Percentiles rank a stretch among this genome's conserved stretches.
These are phyloP conservation scores for Cryphonectria carpinicola DNA, from an alignment of 2,329 filamentous ascomycete genomes.

Conservation along the genomic window DNA sequence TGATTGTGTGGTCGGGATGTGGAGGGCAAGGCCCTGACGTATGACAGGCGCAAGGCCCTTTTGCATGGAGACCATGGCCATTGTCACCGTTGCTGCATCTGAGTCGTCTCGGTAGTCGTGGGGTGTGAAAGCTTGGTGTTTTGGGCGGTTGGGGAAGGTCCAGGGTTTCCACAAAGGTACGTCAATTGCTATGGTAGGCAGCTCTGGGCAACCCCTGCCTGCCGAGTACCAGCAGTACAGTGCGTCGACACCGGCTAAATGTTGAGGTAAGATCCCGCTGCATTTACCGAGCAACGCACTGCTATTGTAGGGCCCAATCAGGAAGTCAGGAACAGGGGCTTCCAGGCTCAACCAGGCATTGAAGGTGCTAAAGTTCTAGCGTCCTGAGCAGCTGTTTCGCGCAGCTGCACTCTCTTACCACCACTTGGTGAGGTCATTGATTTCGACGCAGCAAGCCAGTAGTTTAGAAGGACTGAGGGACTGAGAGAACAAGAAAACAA, in stretches of 20 bases:
- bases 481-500: constrained; percentile 1
- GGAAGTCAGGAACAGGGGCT: background rate
- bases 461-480: background rate
- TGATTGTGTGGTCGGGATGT: constrained; percentile 17
- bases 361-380: constrained; percentile 7
- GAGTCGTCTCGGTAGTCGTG: constrained; percentile 7
- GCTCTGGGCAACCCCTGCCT: background rate
- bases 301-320: constrained; percentile 19
- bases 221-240: background rate
- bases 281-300: background rate
- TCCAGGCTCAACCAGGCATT: background rate
- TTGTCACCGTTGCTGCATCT: constrained; percentile 31
- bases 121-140: constrained; percentile 20
- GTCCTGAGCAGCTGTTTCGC: background rate
- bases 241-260: background rate
- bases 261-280: background rate
- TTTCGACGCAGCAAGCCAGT: background rate
- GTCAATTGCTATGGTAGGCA: background rate
- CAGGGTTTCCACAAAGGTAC: background rate
- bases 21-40: constrained; percentile 21
- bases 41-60: constrained; percentile 26
- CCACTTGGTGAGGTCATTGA: constrained; percentile 26
- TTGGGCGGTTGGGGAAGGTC: background rate
- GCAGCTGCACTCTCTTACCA: no score
- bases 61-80: constrained; percentile 28